phyloP scores from a whole-genome alignment of 2,329 filamentous ascomycete genomes.

The Phialophora macrospora region DNA sequence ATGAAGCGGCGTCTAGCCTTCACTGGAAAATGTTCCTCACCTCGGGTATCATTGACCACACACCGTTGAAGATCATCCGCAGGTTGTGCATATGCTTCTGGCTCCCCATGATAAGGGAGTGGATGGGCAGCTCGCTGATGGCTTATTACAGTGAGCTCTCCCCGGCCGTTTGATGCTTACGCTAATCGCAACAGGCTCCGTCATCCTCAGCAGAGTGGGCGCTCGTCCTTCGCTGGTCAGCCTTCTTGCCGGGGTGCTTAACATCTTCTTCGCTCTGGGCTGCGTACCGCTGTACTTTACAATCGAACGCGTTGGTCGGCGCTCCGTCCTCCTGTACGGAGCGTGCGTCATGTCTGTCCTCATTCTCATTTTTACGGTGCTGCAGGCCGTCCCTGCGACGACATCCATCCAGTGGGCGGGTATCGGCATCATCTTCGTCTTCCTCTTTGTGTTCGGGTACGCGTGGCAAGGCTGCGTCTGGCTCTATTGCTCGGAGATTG shows the following conservation, averaged over 20 bases:
- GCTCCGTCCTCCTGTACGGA: slow-evolving; percentile 26
- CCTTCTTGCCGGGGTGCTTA: slow-evolving; percentile 29
- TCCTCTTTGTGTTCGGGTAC: slow-evolving; percentile 43
- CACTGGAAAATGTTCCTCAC: slow-evolving; percentile 29
- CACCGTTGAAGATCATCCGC: slow-evolving; percentile 29
- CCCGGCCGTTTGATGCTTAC: background rate
- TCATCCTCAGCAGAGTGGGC: slow-evolving; percentile 27
- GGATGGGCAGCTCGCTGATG: slow-evolving; percentile 26
- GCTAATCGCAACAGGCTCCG: slow-evolving; percentile 21
- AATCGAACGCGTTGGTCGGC: slow-evolving; percentile 31
- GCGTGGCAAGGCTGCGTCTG: slow-evolving; percentile 42
- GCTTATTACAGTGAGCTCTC: slow-evolving; percentile 26
- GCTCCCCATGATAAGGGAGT: slow-evolving; percentile 31
- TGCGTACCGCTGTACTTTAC: slow-evolving; percentile 35
- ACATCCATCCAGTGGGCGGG: slow-evolving; percentile 39
- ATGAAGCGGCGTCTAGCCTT: slow-evolving; percentile 28
- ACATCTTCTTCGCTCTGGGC: slow-evolving; percentile 31
- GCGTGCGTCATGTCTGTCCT: slow-evolving; percentile 28
- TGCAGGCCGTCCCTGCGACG: slow-evolving; percentile 28
- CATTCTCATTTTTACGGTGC: slow-evolving; percentile 30
- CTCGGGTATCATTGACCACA: slow-evolving; percentile 27
- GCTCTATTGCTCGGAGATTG: slow-evolving; percentile 44
- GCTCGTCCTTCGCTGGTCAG: slow-evolving; percentile 23
- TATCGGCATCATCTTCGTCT: slow-evolving; percentile 43
- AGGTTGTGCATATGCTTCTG: slow-evolving; percentile 32